A percentile compares a stretch with the other conserved stretches of the same genome.
Conservation (phyloP, 2,329 filamentous ascomycete genomes). For the Thermoascus crustaceus region DNA sequence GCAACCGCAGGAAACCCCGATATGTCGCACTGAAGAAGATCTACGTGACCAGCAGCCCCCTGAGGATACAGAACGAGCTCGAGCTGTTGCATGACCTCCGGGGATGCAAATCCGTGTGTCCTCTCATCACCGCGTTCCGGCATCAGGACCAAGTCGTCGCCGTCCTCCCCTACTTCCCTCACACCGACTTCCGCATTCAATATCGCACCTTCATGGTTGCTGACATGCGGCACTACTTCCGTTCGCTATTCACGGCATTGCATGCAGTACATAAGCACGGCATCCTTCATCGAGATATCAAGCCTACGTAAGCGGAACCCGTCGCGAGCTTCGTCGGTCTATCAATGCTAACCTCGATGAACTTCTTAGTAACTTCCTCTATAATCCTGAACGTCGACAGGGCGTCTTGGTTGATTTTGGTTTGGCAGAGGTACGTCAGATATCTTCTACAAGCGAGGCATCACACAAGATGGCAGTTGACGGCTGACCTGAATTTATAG, state of each 20-base stretch:
- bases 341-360: neutral
- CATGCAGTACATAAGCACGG: slow-evolving; percentile 70
- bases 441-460: slow-evolving; percentile 1
- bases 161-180: slow-evolving; percentile 88
- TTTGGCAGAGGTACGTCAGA: slow-evolving; percentile 60
- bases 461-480: neutral
- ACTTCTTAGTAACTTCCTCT: slow-evolving; percentile 67
- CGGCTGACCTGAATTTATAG: slow-evolving; percentile 12
- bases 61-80: slow-evolving; percentile 90
- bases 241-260: slow-evolving; percentile 78
- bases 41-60: slow-evolving; percentile 92
- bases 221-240: slow-evolving; percentile 85
- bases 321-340: neutral
- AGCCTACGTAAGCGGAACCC: slow-evolving; percentile 61
- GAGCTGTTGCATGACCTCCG: slow-evolving; percentile 84
- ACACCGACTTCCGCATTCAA: slow-evolving; percentile 85
- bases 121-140: slow-evolving; percentile 94
- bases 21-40: slow-evolving; percentile 99
- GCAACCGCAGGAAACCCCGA: slow-evolving; percentile 49
- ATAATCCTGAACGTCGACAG: slow-evolving; percentile 65
- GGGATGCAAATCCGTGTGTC: slow-evolving; percentile 77
- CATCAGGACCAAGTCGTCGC: slow-evolving; percentile 91
- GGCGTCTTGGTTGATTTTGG: slow-evolving; percentile 98
- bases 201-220: slow-evolving; percentile 80
- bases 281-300: slow-evolving; percentile 93